Evolutionary conservation across 164 flowering plant species (phyloP), one percentile per base, ranked within the genome.

Genomic region (Paratinospora sagittata): DNA sequence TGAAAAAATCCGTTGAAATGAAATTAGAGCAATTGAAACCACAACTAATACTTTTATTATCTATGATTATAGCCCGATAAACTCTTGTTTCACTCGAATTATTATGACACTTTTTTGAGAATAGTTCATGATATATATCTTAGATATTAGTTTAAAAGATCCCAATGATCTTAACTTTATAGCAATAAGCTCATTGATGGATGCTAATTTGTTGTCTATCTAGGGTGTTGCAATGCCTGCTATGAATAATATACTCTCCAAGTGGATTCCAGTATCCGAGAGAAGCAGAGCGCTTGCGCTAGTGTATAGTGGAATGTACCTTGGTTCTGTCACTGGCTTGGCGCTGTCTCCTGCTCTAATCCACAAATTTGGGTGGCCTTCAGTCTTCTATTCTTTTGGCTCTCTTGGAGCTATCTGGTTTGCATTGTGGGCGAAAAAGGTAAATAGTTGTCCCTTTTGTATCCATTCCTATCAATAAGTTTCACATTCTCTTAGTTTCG

Each of bases 201-300:
- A 70, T 23, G 21, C 6, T 41, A 60, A 24, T 73, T 24, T 57
- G 5, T 77, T 84, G 62, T 78, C 33, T 68, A 27, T 72, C 21
- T 88, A 94, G 99, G 99, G 99, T 75, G 99, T 95, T 68, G 99
- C 99, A 3, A 95, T 95, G 99, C 99, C 99, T 76, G 98, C 99
- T 55, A 95, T 95, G 99, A 95, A 95, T 78, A 95, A 95, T 78
- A 75, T 95, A 39, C 80, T 95, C 16, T 92, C 97, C 6, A 92
- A 91, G 81, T 95, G 99, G 99, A 83, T 95, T 80, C 99, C 99
- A 21, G 90, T 95, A 34, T 91, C 97, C 2, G 99, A 95, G 84
- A 87, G 99, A 86, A 95, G 99, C 86, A 86, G 99, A 82, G 89
- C 98, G n/a, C 91, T 95, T 76, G 90, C 99, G 21, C 80, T 95